Percentiles rank a stretch among this genome's conserved stretches.
These are phyloP conservation scores for Yarrowia phangngaensis DNA, from an alignment of 805 yeast genomes.

Conservation along the genomic window DNA sequence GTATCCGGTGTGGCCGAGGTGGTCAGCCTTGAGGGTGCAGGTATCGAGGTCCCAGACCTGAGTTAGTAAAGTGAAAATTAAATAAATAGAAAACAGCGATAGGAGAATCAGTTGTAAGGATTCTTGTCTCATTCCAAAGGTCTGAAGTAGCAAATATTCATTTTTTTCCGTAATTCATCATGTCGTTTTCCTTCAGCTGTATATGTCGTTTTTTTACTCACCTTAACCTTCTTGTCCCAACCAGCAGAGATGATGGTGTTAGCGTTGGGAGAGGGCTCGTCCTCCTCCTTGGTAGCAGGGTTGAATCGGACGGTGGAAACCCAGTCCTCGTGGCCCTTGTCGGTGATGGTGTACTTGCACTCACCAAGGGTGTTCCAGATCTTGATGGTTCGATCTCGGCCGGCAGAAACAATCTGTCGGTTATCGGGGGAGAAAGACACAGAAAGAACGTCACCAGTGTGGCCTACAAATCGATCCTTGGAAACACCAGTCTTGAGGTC, in stretches of 20 bases:
- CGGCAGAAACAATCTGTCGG: slow-evolving; percentile 97
- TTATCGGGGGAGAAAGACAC: slow-evolving; percentile 94
- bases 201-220: too few species aligned
- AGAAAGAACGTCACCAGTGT: slow-evolving; percentile 94
- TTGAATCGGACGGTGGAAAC: slow-evolving; percentile 97
- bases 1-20: slow-evolving; percentile 99
- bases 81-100: not conserved
- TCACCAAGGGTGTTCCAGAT: slow-evolving; percentile 99
- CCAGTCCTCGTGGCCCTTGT: slow-evolving; percentile 96
- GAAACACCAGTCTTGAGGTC: slow-evolving; percentile 90
- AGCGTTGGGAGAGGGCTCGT: slow-evolving; percentile 39
- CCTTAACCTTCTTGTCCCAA: slow-evolving; percentile 98
- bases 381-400: slow-evolving; percentile 98
- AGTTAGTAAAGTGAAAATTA: slow-evolving; percentile 32
- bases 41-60: slow-evolving; percentile 93
- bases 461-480: slow-evolving; percentile 94
- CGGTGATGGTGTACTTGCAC: slow-evolving; percentile 81
- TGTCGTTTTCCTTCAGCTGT: not conserved
- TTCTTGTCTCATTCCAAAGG: slow-evolving; percentile 88
- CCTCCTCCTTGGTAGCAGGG: slow-evolving; percentile 52
- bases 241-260: slow-evolving; percentile 92
- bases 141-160: slow-evolving; percentile 99
- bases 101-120: slow-evolving; percentile 11
- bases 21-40: slow-evolving; percentile 87
- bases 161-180: slow-evolving; percentile 23